phyloP scores from a whole-genome alignment of 2,329 filamentous ascomycete genomes.

The Ploettnerulaceae sp. region DNA sequence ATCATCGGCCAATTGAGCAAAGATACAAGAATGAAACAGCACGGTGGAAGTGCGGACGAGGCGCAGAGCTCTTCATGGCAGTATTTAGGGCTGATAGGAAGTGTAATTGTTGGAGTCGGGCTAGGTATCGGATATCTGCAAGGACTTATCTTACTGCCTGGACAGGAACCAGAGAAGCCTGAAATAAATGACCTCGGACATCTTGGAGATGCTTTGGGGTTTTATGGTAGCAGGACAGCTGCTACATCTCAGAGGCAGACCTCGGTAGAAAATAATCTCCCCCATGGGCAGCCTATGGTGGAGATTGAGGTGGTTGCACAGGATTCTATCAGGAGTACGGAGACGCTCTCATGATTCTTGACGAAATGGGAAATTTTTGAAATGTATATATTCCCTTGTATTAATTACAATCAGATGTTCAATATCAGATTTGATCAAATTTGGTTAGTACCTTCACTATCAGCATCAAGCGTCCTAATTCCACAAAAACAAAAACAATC shows the following conservation, averaged over 20 bases:
- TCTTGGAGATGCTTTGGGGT: slow-evolving; percentile 27
- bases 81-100: slow-evolving; percentile 23
- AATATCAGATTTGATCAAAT: no score
- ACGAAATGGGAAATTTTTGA: no score
- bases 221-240: slow-evolving; percentile 25
- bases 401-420: no score
- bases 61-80: slow-evolving; percentile 19
- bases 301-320: slow-evolving; percentile 21
- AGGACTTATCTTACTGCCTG: slow-evolving; percentile 29
- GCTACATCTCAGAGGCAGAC: slow-evolving; percentile 15
- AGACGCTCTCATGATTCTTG: slow-evolving; percentile 10
- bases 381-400: no score
- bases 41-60: slow-evolving; percentile 24
- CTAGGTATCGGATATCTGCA: slow-evolving; percentile 33
- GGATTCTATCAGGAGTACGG: slow-evolving; percentile 3
- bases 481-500: no score
- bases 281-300: slow-evolving; percentile 20
- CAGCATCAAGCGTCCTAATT: no score
- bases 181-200: slow-evolving; percentile 22
- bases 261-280: slow-evolving; percentile 9
- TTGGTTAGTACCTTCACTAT: no score
- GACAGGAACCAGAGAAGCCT: slow-evolving; percentile 12
- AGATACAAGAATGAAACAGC: slow-evolving; percentile 27
- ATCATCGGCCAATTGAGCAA: slow-evolving; percentile 28
- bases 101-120: slow-evolving; percentile 29